These are phyloP conservation scores for Petunia hybrid DNA, from an alignment of 305 asterid species.

Conservation along the genomic window DNA sequence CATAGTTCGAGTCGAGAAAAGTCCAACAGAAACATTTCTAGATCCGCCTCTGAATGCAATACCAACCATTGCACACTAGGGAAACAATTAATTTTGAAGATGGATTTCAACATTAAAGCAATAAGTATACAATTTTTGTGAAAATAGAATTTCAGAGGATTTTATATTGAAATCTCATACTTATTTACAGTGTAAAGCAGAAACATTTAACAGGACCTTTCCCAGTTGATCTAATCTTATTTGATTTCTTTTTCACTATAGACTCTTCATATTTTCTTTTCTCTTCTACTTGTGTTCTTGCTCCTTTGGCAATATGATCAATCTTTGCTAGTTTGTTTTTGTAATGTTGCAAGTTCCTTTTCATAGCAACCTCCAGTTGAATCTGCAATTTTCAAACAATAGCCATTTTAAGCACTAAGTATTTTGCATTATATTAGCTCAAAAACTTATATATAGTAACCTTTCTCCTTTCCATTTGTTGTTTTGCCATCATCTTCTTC, in stretches of 20 bases:
- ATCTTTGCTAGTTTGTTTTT: conserved; percentile 61
- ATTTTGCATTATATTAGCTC: background rate
- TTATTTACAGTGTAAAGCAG: conserved; percentile 49
- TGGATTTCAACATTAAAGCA: background rate
- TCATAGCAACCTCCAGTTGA: conserved; percentile 53
- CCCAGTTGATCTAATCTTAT: conserved; percentile 56
- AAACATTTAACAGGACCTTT: conserved; percentile 53
- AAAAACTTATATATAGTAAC: conserved; percentile 38
- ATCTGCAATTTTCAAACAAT: conserved; percentile 42
- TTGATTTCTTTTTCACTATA: conserved; percentile 55
- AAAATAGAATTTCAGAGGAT: background rate
- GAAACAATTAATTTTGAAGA: background rate
- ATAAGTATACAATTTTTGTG: background rate
- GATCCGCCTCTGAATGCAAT: too few relatives aligned
- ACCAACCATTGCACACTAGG: background rate
- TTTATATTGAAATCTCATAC: background rate
- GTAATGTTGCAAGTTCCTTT: conserved; percentile 63
- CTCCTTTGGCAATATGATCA: conserved; percentile 54
- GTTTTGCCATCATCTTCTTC: conserved; percentile 58
- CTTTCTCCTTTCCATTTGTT: conserved; percentile 62
- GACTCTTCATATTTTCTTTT: conserved; percentile 59
- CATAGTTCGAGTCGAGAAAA: too few relatives aligned
- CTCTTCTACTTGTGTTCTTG: conserved; percentile 59
- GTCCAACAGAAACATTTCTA: too few relatives aligned
- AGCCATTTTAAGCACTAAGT: background rate